A percentile compares a stretch with the other conserved stretches of the same genome.
These are phyloP conservation scores for Talaromyces sp. DNA, from an alignment of 2,329 filamentous ascomycete genomes.

Conservation along the genomic window DNA sequence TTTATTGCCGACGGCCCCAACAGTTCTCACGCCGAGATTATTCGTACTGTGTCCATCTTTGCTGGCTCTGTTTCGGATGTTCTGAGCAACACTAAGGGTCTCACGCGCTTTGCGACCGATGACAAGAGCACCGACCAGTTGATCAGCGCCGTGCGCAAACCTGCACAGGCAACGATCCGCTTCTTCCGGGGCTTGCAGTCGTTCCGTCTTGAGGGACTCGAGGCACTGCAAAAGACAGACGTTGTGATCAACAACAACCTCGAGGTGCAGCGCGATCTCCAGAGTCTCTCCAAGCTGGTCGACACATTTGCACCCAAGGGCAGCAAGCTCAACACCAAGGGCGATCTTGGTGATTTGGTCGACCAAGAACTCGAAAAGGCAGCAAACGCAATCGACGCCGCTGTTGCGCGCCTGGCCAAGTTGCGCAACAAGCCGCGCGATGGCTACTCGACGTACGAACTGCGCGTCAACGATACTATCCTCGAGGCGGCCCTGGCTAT, in stretches of 20 bases:
- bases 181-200: conserved; percentile 95
- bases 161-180: conserved; percentile 79
- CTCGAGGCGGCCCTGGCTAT: conserved; percentile 89
- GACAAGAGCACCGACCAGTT: conserved; percentile 91
- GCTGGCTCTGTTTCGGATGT: conserved; percentile 88
- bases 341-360: conserved; percentile 88
- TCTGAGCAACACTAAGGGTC: conserved; percentile 91
- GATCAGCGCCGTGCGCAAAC: conserved; percentile 73
- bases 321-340: conserved; percentile 69
- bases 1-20: conserved; percentile 96
- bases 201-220: conserved; percentile 86
- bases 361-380: conserved; percentile 89
- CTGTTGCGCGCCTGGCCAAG: conserved; percentile 81
- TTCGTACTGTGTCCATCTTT: conserved; percentile 87
- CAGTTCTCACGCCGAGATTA: conserved; percentile 82
- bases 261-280: conserved; percentile 89
- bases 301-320: conserved; percentile 88
- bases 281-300: conserved; percentile 87
- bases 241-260: conserved; percentile 97
- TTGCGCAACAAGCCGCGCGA: conserved; percentile 95
- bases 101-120: conserved; percentile 86
- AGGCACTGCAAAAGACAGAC: conserved; percentile 87
- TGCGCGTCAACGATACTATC: conserved; percentile 93
- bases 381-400: conserved; percentile 90
- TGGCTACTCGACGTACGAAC: conserved; percentile 90